Percentiles rank a stretch among this genome's conserved stretches.
Conservation (phyloP, 805 yeast species). For the Hanseniaspora vineae region DNA sequence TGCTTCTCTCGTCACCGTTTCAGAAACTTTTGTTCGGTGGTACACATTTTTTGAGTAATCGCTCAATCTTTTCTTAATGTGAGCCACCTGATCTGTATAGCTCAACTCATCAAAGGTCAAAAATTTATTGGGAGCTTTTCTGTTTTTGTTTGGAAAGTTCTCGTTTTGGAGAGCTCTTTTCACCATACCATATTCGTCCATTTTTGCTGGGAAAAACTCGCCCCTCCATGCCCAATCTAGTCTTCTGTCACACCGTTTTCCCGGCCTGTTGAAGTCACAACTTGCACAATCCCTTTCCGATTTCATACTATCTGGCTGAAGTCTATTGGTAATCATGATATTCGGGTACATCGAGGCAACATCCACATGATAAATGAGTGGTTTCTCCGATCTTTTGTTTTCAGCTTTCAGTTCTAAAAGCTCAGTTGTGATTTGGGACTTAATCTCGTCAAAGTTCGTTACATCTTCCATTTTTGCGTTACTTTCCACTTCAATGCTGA, state of each 20-base stretch:
- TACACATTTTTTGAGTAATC: constrained; percentile 82
- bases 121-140: constrained; percentile 40
- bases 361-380: constrained; percentile 92
- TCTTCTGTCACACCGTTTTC: constrained; percentile 82
- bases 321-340: constrained; percentile 92
- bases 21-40: constrained; percentile 66
- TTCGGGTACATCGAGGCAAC: constrained; percentile 99
- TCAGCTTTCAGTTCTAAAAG: constrained; percentile 46
- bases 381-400: constrained; percentile 61
- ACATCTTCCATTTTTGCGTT: constrained; percentile 63
- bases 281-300: constrained; percentile 91
- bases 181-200: constrained; percentile 84
- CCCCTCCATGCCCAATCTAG: constrained; percentile 98
- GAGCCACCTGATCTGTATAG: constrained; percentile 62
- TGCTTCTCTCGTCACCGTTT: constrained; percentile 80
- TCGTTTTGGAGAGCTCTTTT: constrained; percentile 74
- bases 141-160: constrained; percentile 50
- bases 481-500: constrained; percentile 75
- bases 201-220: constrained; percentile 81
- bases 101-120: constrained; percentile 65
- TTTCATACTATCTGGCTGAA: constrained; percentile 97
- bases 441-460: constrained; percentile 65
- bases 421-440: constrained; percentile 38
- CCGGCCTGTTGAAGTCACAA: constrained; percentile 94
- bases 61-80: constrained; percentile 61